These are phyloP conservation scores for Starmerella asiatica DNA, from an alignment of 805 yeast species.

Conservation along the genomic window DNA sequence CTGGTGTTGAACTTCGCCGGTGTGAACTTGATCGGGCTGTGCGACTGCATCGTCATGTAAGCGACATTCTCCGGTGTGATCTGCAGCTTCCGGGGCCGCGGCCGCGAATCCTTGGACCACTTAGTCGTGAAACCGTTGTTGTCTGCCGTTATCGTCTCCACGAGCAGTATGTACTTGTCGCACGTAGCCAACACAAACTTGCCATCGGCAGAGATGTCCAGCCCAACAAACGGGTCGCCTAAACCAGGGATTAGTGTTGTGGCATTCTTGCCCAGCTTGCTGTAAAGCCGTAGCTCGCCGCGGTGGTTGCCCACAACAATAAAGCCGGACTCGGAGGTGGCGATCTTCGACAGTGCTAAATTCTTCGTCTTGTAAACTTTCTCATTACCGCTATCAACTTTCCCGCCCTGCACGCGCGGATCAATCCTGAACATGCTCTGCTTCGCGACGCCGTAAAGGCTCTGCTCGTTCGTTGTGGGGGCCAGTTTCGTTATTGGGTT, in stretches of 20 bases:
- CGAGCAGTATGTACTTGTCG: constrained; percentile 50
- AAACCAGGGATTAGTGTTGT: constrained; percentile 69
- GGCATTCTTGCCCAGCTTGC: constrained; percentile 59
- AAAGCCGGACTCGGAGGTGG: constrained; percentile 61
- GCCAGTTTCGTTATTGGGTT: constrained; percentile 64
- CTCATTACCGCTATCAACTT: constrained; percentile 44
- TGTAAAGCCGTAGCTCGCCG: constrained; percentile 67
- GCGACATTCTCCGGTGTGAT: constrained; percentile 62
- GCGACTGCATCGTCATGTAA: constrained; percentile 40
- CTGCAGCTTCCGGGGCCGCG: constrained; percentile 53
- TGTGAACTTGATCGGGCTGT: constrained; percentile 44
- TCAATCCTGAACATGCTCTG: constrained; percentile 63
- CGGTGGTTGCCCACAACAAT: constrained; percentile 61
- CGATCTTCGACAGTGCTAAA: constrained; percentile 40
- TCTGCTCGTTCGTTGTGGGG: constrained; percentile 59
- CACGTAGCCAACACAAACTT: constrained; percentile 73
- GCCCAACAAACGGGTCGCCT: constrained; percentile 57
- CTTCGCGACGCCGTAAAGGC: constrained; percentile 54
- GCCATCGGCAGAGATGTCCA: constrained; percentile 69
- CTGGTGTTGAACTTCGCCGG: constrained; percentile 69
- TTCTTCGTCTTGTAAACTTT: constrained; percentile 44
- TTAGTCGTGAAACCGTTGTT: constrained; percentile 58
- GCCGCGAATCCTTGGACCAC: constrained; percentile 52
- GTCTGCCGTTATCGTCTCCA: constrained; percentile 50
- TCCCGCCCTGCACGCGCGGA: constrained; percentile 49